Evolutionary conservation across 2,329 filamentous ascomycete genomes (phyloP).

Genomic region (Mollisia scopiformis): DNA sequence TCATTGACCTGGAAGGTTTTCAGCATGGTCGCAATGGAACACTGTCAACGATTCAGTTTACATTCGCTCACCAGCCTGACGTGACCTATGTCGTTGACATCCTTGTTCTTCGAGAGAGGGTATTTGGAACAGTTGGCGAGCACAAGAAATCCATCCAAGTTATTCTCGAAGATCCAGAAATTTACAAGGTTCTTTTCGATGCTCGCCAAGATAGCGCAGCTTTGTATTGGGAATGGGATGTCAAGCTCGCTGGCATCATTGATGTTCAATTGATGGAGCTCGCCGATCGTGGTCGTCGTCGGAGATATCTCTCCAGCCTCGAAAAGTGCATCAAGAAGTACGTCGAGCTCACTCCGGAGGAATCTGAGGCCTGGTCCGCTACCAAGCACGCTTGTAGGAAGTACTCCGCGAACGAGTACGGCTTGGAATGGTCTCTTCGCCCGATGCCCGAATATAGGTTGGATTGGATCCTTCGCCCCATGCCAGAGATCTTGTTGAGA

Average conservation of each 20-base stretch:
- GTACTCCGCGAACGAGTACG: background rate
- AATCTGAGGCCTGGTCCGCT: background rate
- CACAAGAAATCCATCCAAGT: background rate
- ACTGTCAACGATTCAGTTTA: background rate
- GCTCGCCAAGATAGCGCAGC: constrained; percentile 60
- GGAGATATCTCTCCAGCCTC: background rate
- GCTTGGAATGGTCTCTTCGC: background rate
- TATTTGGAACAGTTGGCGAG: background rate
- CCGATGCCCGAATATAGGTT: background rate
- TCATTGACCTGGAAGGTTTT: background rate
- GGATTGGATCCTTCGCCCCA: background rate
- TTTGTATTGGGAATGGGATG: constrained; percentile 46
- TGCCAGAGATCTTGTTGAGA: background rate
- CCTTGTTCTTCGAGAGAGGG: background rate
- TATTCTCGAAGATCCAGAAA: constrained; percentile 46
- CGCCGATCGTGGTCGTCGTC: background rate
- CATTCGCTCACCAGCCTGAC: background rate
- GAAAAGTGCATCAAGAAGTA: background rate
- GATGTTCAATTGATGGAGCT: constrained; percentile 60
- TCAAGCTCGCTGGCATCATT: constrained; percentile 46
- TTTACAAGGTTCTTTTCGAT: constrained; percentile 58
- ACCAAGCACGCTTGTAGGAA: too few relatives aligned
- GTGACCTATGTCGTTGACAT: background rate
- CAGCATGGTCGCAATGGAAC: background rate
- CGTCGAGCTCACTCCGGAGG: background rate